phyloP scores from a whole-genome alignment of 176 grass and related monocot genomes.

The Microstegium vimineum region DNA sequence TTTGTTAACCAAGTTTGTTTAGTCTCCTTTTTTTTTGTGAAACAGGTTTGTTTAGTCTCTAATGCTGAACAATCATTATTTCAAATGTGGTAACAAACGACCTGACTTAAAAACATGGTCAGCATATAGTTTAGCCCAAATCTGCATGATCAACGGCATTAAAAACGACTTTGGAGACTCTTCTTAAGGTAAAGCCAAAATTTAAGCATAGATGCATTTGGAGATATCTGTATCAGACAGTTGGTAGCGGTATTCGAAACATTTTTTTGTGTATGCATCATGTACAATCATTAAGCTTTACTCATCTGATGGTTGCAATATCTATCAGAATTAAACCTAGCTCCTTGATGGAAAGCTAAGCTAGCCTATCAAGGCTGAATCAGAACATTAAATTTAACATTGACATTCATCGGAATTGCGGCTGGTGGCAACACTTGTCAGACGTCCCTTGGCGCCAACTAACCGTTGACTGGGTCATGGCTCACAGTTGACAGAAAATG shows the following conservation, averaged over 20 bases:
- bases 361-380: constrained; percentile 9
- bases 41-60: constrained; percentile 10
- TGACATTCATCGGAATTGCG: constrained; percentile 28
- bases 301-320: background rate
- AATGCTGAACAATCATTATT: background rate
- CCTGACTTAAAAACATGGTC: background rate
- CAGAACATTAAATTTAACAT: background rate
- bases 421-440: constrained; percentile 1
- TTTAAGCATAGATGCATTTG: background rate
- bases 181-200: background rate
- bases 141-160: background rate
- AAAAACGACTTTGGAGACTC: background rate
- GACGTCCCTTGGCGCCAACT: background rate
- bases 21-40: too few species aligned
- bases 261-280: background rate
- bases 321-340: background rate
- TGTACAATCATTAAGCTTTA: background rate
- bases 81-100: background rate
- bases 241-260: background rate
- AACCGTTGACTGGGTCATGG: background rate
- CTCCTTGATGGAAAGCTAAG: background rate
- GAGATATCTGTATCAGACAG: background rate
- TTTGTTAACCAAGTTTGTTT: too few species aligned
- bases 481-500: background rate
- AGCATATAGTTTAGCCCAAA: background rate